Evolutionary conservation across 257 asterid species (phyloP).

Genomic region (Coffea canephora): DNA sequence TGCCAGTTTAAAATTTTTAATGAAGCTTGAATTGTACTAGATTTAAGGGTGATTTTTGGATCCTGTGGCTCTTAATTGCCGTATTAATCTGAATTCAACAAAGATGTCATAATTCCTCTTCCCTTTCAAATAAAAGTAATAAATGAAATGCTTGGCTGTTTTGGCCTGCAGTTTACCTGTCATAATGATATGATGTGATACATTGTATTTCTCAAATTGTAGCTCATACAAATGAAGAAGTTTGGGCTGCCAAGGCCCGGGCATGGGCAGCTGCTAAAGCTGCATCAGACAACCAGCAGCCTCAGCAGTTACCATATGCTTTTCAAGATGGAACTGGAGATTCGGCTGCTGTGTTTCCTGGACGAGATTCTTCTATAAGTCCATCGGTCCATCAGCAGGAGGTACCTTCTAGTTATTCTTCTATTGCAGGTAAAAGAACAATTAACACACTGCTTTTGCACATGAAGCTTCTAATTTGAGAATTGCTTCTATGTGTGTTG

Average conservation of each 20-base stretch:
- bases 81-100: neutral
- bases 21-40: neutral
- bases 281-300: constrained; percentile 60
- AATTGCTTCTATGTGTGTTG: constrained; percentile 33
- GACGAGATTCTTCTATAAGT: constrained; percentile 54
- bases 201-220: constrained; percentile 28
- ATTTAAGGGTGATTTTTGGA: neutral
- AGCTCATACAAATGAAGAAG: constrained; percentile 73
- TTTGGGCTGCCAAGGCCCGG: constrained; percentile 96
- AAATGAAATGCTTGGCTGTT: neutral
- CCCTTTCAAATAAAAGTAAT: constrained; percentile 3
- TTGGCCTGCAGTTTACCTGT: neutral
- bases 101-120: neutral
- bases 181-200: constrained; percentile 8
- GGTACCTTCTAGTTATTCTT: constrained; percentile 99
- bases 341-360: constrained; percentile 46
- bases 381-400: constrained; percentile 95
- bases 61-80: neutral
- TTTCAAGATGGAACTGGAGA: constrained; percentile 53
- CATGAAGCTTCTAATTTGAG: constrained; percentile 41
- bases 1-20: neutral
- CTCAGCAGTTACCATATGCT: constrained; percentile 26
- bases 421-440: constrained; percentile 91
- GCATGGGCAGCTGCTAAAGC: constrained; percentile 95
- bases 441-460: constrained; percentile 42